phyloP scores from a whole-genome alignment of 2,329 filamentous ascomycete species.

The Ophiostoma montium region DNA sequence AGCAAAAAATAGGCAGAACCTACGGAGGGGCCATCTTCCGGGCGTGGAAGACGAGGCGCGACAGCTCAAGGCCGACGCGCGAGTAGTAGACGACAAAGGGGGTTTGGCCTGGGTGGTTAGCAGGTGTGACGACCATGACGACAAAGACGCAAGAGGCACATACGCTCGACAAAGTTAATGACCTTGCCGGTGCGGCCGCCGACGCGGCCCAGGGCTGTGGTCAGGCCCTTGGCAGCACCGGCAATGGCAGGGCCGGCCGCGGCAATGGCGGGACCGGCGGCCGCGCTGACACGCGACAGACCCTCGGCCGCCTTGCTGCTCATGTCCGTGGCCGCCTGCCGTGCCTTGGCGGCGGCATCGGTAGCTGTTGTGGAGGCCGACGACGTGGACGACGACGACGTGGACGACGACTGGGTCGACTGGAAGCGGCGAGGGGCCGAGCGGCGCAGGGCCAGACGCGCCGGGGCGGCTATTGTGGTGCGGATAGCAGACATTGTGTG shows the following conservation, averaged over 20 bases:
- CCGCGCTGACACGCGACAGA: conserved; percentile 65
- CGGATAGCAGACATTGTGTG: conserved; percentile 17
- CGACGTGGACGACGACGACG: conserved; percentile 23
- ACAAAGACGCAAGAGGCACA: conserved; percentile 26
- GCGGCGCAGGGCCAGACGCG: conserved; percentile 15
- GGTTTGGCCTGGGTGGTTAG: conserved; percentile 50
- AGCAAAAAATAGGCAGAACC: conserved; percentile 28
- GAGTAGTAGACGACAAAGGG: conserved; percentile 86
- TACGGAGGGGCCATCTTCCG: conserved; percentile 95
- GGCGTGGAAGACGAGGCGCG: conserved; percentile 72
- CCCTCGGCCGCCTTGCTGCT: conserved; percentile 63
- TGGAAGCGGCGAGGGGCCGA: conserved; percentile 42
- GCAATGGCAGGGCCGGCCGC: conserved; percentile 66
- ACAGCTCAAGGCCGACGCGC: conserved; percentile 74
- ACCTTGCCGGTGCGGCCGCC: conserved; percentile 72
- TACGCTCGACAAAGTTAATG: conserved; percentile 76
- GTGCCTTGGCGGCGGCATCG: conserved; percentile 28
- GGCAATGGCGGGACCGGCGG: conserved; percentile 63
- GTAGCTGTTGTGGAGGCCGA: conserved; percentile 37
- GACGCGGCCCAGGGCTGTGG: conserved; percentile 55
- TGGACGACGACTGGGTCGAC: conserved; percentile 35
- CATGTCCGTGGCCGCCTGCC: conserved; percentile 27
- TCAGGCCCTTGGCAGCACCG: conserved; percentile 54
- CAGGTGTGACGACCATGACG: neutral
- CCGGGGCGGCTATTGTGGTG: conserved; percentile 24